phyloP scores from a whole-genome alignment of 2,329 filamentous ascomycete species.

The Colletotrichum orbiculare region DNA sequence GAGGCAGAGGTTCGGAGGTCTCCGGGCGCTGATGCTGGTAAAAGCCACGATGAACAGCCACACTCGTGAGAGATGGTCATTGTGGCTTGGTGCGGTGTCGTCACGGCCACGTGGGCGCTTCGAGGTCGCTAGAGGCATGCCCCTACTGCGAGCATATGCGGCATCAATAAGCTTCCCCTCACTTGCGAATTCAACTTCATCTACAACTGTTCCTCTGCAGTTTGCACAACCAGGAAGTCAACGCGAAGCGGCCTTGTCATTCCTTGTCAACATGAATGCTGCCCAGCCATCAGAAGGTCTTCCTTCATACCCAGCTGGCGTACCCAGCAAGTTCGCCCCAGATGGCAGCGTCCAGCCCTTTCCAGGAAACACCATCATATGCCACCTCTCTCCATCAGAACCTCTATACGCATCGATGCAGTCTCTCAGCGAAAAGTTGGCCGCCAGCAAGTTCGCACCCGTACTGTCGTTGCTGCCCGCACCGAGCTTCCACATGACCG shows the following conservation, averaged over 20 bases:
- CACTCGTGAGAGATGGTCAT: not conserved
- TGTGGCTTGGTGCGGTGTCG: not conserved
- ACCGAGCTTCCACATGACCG: conserved; percentile 43
- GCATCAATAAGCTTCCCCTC: not conserved
- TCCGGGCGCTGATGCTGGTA: not conserved
- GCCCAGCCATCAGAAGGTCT: not conserved
- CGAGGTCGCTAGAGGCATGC: not conserved
- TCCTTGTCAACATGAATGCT: not conserved
- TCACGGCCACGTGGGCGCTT: not conserved
- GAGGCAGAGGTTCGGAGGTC: too few relatives aligned
- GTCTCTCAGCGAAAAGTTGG: conserved; percentile 37
- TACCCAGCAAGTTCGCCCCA: conserved; percentile 41
- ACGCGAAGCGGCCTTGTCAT: too few relatives aligned
- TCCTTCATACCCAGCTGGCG: conserved; percentile 36
- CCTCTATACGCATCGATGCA: conserved; percentile 38
- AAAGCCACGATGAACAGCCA: not conserved
- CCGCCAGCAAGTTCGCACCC: conserved; percentile 30
- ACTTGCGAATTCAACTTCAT: not conserved
- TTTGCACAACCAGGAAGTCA: too few relatives aligned
- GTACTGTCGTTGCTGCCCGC: conserved; percentile 40
- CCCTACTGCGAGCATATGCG: not conserved
- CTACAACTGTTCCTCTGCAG: not conserved
- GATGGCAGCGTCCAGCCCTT: conserved; percentile 41
- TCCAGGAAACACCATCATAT: conserved; percentile 42
- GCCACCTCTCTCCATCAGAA: conserved; percentile 37